These are phyloP conservation scores for Claviceps monticola DNA, from an alignment of 2,329 filamentous ascomycete species.

Conservation along the genomic window DNA sequence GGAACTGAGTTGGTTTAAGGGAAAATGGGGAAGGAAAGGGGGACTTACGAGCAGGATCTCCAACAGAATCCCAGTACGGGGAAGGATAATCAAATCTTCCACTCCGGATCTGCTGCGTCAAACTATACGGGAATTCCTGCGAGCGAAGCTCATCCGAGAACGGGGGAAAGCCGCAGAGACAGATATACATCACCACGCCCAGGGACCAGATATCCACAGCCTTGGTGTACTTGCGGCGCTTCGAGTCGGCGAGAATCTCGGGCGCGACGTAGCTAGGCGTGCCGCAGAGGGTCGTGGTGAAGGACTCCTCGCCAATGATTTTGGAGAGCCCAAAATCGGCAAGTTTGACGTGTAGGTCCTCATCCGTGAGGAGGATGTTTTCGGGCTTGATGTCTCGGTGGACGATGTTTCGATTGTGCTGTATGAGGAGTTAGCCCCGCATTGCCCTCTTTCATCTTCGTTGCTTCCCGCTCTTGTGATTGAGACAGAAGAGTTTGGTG, in stretches of 20 bases:
- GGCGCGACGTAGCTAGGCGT: constrained; percentile 97
- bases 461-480: too few species aligned
- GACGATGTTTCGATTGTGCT: constrained; percentile 96
- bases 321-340: constrained; percentile 96
- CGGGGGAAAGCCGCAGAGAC: constrained; percentile 88
- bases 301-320: constrained; percentile 96
- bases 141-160: constrained; percentile 90
- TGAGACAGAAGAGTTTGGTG: too few species aligned
- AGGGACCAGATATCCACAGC: constrained; percentile 95
- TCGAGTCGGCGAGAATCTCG: constrained; percentile 76
- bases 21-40: background rate
- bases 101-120: constrained; percentile 80
- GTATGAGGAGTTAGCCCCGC: background rate
- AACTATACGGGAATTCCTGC: constrained; percentile 66
- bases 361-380: constrained; percentile 82
- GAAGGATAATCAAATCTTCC: constrained; percentile 90
- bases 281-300: constrained; percentile 89
- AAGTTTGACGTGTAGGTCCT: constrained; percentile 74
- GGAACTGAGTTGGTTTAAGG: background rate
- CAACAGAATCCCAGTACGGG: constrained; percentile 63
- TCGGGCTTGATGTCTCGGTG: constrained; percentile 97
- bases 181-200: constrained; percentile 96
- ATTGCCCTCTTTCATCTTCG: background rate
- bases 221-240: constrained; percentile 78
- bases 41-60: constrained; percentile 52